A percentile compares a stretch with the other conserved stretches of the same genome.
These are phyloP conservation scores for Fusarium sp. DNA, from an alignment of 2,329 filamentous ascomycete genomes.

Conservation along the genomic window DNA sequence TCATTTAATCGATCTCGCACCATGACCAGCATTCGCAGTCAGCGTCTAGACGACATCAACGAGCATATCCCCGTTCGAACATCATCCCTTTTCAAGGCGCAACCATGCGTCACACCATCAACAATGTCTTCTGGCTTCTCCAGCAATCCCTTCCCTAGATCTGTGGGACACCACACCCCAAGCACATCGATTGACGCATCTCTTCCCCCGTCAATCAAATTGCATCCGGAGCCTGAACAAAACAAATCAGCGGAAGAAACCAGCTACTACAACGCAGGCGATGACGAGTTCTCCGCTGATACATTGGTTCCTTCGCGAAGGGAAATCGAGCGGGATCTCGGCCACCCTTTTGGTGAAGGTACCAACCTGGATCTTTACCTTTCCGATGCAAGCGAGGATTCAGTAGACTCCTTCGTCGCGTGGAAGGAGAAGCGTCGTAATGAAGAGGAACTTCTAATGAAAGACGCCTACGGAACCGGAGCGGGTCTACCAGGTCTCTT, in stretches of 20 bases:
- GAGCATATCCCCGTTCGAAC: slow-evolving; percentile 52
- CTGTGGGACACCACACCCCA: slow-evolving; percentile 58
- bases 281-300: slow-evolving; percentile 36
- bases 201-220: slow-evolving; percentile 38
- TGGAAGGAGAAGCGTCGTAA: slow-evolving; percentile 25
- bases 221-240: slow-evolving; percentile 37
- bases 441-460: slow-evolving; percentile 46
- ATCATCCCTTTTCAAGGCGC: slow-evolving; percentile 53
- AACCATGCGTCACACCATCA: slow-evolving; percentile 52
- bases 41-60: slow-evolving; percentile 50
- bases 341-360: neutral
- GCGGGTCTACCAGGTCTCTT: slow-evolving; percentile 48
- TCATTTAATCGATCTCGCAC: slow-evolving; percentile 41
- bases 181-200: slow-evolving; percentile 59
- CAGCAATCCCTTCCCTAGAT: slow-evolving; percentile 54
- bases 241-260: slow-evolving; percentile 1
- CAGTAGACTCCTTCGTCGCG: slow-evolving; percentile 46
- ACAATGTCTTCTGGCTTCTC: slow-evolving; percentile 51
- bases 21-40: slow-evolving; percentile 24
- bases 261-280: slow-evolving; percentile 22
- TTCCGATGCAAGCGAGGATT: slow-evolving; percentile 46
- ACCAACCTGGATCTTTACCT: slow-evolving; percentile 24
- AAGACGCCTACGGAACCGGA: slow-evolving; percentile 43
- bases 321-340: slow-evolving; percentile 14
- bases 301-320: slow-evolving; percentile 26